phyloP scores from a whole-genome alignment of 805 yeast genomes.

The Sugiyamaella valdiviana region DNA sequence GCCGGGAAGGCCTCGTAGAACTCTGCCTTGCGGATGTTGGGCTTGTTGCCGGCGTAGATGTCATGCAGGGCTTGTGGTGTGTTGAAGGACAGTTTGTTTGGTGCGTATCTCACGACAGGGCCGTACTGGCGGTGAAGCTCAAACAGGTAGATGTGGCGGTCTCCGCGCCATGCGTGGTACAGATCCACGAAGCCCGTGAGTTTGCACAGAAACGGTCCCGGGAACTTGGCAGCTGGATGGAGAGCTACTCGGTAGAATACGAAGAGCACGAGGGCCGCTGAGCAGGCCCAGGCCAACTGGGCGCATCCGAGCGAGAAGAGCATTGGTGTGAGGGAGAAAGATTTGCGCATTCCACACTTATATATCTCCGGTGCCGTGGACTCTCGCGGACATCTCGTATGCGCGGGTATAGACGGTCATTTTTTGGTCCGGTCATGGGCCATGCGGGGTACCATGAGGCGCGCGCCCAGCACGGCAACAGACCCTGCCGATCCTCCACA shows the following conservation, averaged over 20 bases:
- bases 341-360: too few species aligned
- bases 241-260: constrained; percentile 8
- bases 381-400: too few species aligned
- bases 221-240: constrained; percentile 15
- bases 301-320: too few species aligned
- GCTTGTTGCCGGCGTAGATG: constrained; percentile 12
- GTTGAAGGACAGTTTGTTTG: constrained; percentile 14
- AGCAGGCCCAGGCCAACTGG: constrained; percentile 6
- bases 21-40: constrained; percentile 14
- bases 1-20: constrained; percentile 19
- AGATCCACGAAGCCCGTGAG: constrained; percentile 14
- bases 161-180: constrained; percentile 17
- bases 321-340: too few species aligned
- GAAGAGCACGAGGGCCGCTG: constrained; percentile 5
- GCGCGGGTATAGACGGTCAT: too few species aligned
- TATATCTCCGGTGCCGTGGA: too few species aligned
- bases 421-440: too few species aligned
- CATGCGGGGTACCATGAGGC: not conserved
- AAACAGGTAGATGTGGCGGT: constrained; percentile 14
- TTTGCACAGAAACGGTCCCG: constrained; percentile 16
- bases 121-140: constrained; percentile 13
- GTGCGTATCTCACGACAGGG: constrained; percentile 15
- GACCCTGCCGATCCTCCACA: not conserved
- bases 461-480: not conserved
- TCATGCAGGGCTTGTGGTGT: constrained; percentile 14